phyloP scores from a whole-genome alignment of 306 rosid genomes.

The Sechiopsis laciniata region DNA sequence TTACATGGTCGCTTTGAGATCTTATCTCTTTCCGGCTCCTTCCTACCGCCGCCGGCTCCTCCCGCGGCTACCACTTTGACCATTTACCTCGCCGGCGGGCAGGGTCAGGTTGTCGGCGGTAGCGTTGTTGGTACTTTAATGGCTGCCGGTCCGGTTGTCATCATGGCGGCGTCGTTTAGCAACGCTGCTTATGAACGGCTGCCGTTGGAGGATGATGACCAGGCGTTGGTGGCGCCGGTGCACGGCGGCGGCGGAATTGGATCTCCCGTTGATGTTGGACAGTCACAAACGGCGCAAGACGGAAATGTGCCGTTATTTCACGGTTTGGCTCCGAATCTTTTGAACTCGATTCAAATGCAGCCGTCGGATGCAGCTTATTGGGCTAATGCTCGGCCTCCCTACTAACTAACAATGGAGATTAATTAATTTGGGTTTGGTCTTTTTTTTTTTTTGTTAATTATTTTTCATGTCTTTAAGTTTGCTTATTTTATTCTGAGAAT shows the following conservation, averaged over 20 bases:
- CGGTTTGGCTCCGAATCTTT: constrained; percentile 68
- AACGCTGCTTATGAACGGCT: constrained; percentile 97
- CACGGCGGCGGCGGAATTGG: constrained; percentile 51
- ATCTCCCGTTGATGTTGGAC: constrained; percentile 48
- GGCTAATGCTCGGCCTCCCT: constrained; percentile 74
- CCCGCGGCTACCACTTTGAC: constrained; percentile 78
- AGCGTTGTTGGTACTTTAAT: constrained; percentile 64
- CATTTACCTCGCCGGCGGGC: constrained; percentile 80
- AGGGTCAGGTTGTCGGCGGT: constrained; percentile 94
- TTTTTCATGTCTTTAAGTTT: not conserved
- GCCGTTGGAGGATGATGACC: constrained; percentile 80
- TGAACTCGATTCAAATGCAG: constrained; percentile 80
- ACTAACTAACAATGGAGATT: constrained; percentile 28
- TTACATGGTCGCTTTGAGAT: constrained; percentile 92
- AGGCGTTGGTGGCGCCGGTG: constrained; percentile 36
- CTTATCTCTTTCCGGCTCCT: constrained; percentile 72
- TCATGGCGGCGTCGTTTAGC: constrained; percentile 92
- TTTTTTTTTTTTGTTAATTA: not conserved
- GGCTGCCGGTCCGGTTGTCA: constrained; percentile 86
- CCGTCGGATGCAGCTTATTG: constrained; percentile 65
- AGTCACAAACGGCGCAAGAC: constrained; percentile 35
- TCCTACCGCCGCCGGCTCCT: constrained; percentile 88
- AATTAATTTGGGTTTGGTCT: constrained; percentile 7
- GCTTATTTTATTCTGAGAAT: constrained; percentile 1
- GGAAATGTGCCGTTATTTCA: constrained; percentile 61